Percentiles rank a stretch among this genome's conserved stretches.
Conservation (phyloP, 768 basidiomycete species). For the Phylloporus arenicola region DNA sequence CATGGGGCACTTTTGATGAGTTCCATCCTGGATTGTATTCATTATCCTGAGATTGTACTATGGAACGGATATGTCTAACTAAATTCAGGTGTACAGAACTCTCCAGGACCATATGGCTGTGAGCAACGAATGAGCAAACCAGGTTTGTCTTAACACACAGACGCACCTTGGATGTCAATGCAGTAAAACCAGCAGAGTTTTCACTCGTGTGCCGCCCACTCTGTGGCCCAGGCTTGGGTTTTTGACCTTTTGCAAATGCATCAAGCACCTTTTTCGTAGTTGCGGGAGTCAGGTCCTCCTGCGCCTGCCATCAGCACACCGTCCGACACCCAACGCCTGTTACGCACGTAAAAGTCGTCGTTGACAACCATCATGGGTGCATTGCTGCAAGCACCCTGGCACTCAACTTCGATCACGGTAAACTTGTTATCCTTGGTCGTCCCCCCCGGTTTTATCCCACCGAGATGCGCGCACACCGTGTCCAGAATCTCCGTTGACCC, state of each 20-base stretch:
- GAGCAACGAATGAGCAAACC: conserved; percentile 11
- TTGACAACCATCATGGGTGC: conserved; percentile 95
- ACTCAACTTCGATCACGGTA: conserved; percentile 97
- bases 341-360: conserved; percentile 91
- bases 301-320: conserved; percentile 8
- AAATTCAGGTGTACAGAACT: conserved; percentile 84
- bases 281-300: conserved; percentile 82
- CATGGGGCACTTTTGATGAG: neutral
- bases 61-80: conserved; percentile 38
- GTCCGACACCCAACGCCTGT: neutral
- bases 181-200: conserved; percentile 87
- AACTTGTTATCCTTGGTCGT: conserved; percentile 97
- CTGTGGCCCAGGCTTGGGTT: conserved; percentile 93
- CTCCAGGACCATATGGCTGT: conserved; percentile 92
- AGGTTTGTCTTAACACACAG: neutral
- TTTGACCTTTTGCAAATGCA: conserved; percentile 73
- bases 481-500: conserved; percentile 89
- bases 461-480: conserved; percentile 77
- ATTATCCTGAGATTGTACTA: neutral
- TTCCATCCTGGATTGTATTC: neutral
- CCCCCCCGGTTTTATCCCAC: conserved; percentile 78
- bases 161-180: conserved; percentile 67
- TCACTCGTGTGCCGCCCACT: conserved; percentile 82
- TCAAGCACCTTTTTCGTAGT: conserved; percentile 77
- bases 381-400: conserved; percentile 97